These are phyloP conservation scores for Paxillus rubicundulus DNA, from an alignment of 768 basidiomycete species.

Conservation along the genomic window DNA sequence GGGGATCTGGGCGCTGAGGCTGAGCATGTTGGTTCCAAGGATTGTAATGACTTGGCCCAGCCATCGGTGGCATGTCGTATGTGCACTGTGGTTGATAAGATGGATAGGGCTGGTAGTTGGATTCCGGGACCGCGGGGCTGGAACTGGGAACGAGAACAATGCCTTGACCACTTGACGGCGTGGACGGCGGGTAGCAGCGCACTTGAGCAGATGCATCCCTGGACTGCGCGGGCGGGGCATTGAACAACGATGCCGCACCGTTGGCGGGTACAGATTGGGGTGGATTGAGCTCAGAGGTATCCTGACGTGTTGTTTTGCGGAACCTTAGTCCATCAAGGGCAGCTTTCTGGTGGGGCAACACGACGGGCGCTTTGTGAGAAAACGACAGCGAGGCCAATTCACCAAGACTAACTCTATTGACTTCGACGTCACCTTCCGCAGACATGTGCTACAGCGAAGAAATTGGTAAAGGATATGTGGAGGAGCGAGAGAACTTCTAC, in stretches of 20 bases:
- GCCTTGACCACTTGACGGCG: conserved; percentile 43
- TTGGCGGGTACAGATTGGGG: conserved; percentile 62
- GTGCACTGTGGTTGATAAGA: conserved; percentile 35
- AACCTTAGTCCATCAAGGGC: conserved; percentile 47
- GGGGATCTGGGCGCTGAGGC: conserved; percentile 45
- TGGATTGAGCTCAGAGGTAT: conserved; percentile 23
- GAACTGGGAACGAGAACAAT: conserved; percentile 75
- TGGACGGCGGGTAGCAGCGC: conserved; percentile 53
- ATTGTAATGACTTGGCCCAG: conserved; percentile 37
- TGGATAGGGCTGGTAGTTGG: conserved; percentile 38
- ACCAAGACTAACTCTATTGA: conserved; percentile 48
- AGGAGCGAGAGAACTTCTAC: conserved; percentile 9
- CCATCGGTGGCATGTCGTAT: conserved; percentile 44
- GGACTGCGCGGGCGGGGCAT: conserved; percentile 58
- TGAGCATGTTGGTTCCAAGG: conserved; percentile 37
- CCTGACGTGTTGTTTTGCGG: conserved; percentile 40
- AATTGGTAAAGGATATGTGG: conserved; percentile 14
- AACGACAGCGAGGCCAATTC: conserved; percentile 26
- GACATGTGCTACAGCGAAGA: conserved; percentile 42
- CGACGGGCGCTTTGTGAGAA: conserved; percentile 34
- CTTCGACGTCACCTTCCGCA: conserved; percentile 42
- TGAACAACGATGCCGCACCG: conserved; percentile 44
- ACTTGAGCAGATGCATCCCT: conserved; percentile 71
- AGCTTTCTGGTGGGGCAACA: conserved; percentile 36
- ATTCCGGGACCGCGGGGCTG: conserved; percentile 53